Percentiles rank a stretch among this genome's conserved stretches.
phyloP scores from a whole-genome alignment of 768 basidiomycete genomes.

The Mycena maculata region DNA sequence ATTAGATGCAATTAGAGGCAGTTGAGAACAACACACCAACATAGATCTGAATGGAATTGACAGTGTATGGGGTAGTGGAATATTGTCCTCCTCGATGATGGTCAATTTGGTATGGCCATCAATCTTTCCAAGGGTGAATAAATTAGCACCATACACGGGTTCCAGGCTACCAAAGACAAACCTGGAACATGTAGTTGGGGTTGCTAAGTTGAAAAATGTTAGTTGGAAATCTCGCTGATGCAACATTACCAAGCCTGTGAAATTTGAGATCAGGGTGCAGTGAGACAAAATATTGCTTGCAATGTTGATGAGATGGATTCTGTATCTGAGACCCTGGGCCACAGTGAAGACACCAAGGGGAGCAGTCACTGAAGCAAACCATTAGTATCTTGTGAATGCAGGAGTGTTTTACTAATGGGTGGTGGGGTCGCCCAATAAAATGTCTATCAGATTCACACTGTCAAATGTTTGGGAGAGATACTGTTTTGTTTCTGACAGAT shows the following conservation, averaged over 20 bases:
- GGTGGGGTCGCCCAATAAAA: no score
- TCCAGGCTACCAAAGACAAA: no score
- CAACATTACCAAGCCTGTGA: no score
- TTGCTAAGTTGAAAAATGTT: no score
- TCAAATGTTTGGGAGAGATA: no score
- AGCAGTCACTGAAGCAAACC: slow-evolving; percentile 6
- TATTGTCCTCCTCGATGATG: slow-evolving; percentile 12
- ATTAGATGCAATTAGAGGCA: no score
- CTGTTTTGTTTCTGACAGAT: no score
- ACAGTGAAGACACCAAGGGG: slow-evolving; percentile 21
- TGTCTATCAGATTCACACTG: no score
- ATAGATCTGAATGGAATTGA: slow-evolving; percentile 45
- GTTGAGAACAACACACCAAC: slow-evolving; percentile 36
- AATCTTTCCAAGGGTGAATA: no score
- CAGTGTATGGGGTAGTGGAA: slow-evolving; percentile 6
- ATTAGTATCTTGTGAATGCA: background rate
- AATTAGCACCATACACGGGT: no score
- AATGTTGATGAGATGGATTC: slow-evolving; percentile 46
- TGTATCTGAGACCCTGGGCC: slow-evolving; percentile 33
- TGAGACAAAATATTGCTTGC: background rate
- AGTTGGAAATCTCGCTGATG: no score
- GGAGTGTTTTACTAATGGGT: slow-evolving; percentile 1
- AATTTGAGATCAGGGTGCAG: no score
- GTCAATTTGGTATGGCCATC: slow-evolving; percentile 39
- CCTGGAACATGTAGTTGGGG: slow-evolving; percentile 42